Evolutionary conservation across 23 red algal genomes (phyloP).

Genomic region (Gracilaria domingensis): DNA sequence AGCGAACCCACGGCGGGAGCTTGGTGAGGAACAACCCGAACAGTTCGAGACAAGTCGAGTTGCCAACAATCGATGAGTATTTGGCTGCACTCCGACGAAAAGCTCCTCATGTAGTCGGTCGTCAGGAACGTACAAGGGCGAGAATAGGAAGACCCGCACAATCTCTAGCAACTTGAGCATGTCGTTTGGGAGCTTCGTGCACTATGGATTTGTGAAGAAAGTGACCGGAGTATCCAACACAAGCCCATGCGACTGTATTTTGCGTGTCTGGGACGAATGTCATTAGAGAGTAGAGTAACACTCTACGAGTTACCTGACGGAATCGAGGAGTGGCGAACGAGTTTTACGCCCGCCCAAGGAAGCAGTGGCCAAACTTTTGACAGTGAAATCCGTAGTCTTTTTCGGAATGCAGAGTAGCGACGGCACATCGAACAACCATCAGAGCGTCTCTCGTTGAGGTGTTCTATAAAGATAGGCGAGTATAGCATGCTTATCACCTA

Average conservation of each 20-base stretch:
- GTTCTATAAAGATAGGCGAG: too few species aligned
- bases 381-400: too few species aligned
- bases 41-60: not conserved
- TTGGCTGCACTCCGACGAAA: constrained; percentile 9
- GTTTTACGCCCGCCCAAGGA: too few species aligned
- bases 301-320: not conserved
- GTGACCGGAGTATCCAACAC: not conserved
- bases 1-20: constrained; percentile 75
- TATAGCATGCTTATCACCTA: too few species aligned
- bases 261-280: not conserved
- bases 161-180: constrained; percentile 2
- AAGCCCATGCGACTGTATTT: not conserved
- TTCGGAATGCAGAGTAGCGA: too few species aligned
- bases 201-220: not conserved
- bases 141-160: constrained; percentile 23
- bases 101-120: constrained; percentile 27
- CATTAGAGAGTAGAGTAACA: not conserved
- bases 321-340: not conserved
- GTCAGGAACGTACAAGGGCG: not conserved
- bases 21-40: constrained; percentile 56
- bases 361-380: too few species aligned
- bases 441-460: too few species aligned
- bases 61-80: constrained; percentile 31
- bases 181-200: not conserved
- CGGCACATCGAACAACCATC: too few species aligned